A percentile compares a stretch with the other conserved stretches of the same genome.
phyloP scores from a whole-genome alignment of 805 yeast genomes.

The Metschnikowia baotianmanensis region DNA sequence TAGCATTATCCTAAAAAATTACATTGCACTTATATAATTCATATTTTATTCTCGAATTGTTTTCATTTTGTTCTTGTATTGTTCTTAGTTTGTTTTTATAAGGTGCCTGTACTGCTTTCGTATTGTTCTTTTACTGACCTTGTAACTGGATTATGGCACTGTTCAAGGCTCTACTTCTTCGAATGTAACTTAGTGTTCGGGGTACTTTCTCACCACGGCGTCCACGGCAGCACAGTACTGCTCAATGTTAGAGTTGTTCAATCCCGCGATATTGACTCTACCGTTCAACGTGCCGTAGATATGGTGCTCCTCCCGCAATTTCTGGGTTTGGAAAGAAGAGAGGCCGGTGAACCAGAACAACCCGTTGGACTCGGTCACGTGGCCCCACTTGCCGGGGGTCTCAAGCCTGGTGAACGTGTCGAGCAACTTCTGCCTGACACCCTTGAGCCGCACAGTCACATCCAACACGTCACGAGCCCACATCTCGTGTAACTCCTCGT shows the following conservation, averaged over 20 bases:
- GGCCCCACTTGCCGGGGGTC: conserved; percentile 46
- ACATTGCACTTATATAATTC: no score
- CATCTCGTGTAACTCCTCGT: conserved; percentile 20
- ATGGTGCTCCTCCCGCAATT: conserved; percentile 34
- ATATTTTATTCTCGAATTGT: no score
- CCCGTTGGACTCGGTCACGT: conserved; percentile 37
- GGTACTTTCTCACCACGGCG: conserved; percentile 30
- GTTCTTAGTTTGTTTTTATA: no score
- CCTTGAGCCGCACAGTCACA: conserved; percentile 31
- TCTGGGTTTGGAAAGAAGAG: conserved; percentile 30
- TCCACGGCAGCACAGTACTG: conserved; percentile 38
- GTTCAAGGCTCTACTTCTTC: no score
- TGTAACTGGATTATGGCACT: no score
- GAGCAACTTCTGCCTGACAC: conserved; percentile 29
- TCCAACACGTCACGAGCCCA: conserved; percentile 39
- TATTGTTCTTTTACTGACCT: no score
- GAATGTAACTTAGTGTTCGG: conserved; percentile 9
- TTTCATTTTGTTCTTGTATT: no score
- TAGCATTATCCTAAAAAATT: no score
- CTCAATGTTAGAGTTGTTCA: conserved; percentile 39
- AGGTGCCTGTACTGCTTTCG: no score
- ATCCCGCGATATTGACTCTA: conserved; percentile 46
- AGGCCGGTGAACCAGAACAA: conserved; percentile 47
- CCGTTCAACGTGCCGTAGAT: conserved; percentile 40
- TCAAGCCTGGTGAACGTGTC: conserved; percentile 29